Percentiles rank a stretch among this genome's conserved stretches.
These are phyloP conservation scores for Russula olivacea DNA, from an alignment of 768 basidiomycete genomes.

Conservation along the genomic window DNA sequence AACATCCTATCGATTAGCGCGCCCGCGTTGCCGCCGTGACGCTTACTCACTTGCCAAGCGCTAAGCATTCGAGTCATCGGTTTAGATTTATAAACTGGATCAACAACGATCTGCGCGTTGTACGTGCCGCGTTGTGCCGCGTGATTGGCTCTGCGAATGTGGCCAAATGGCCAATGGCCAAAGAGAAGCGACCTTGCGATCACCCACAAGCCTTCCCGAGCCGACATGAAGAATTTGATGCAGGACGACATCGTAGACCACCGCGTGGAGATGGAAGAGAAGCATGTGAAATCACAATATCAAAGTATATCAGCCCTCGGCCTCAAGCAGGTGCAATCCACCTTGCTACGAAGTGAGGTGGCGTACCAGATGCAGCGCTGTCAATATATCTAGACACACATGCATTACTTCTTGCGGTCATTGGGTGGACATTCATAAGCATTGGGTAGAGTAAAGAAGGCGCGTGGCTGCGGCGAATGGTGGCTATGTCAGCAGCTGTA, in stretches of 20 bases:
- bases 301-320: not conserved
- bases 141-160: not conserved
- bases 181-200: not conserved
- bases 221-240: not conserved
- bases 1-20: not conserved
- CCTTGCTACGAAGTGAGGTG: not conserved
- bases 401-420: not conserved
- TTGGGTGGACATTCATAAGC: not conserved
- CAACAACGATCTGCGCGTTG: not conserved
- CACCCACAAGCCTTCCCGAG: not conserved
- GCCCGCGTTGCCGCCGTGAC: conserved; percentile 8
- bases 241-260: not conserved
- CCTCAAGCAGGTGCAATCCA: not conserved
- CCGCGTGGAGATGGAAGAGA: not conserved
- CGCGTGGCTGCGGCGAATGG: not conserved
- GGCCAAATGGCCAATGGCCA: not conserved
- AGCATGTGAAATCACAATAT: not conserved
- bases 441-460: not conserved
- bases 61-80: not conserved
- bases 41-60: not conserved
- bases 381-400: not conserved
- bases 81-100: not conserved
- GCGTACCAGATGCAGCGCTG: not conserved
- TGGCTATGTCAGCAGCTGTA: not conserved
- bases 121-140: not conserved